Evolutionary conservation across 1,139 yeast genomes (phyloP).

Genomic region (Suhomyces ambrosiae): DNA sequence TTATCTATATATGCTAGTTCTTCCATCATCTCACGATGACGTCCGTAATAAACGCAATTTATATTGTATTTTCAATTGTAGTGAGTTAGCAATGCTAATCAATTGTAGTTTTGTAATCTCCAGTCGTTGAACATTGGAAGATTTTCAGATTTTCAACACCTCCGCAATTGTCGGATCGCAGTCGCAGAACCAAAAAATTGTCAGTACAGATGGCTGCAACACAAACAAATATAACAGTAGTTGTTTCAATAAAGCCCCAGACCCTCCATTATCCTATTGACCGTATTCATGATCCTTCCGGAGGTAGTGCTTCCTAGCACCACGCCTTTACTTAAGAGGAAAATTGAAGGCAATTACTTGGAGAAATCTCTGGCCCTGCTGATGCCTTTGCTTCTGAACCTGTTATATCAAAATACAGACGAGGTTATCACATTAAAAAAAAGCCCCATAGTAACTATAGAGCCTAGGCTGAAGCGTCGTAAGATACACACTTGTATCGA

Average conservation of each 20-base stretch:
- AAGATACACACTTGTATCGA: not conserved
- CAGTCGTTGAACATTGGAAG: too few relatives aligned
- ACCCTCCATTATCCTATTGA: too few relatives aligned
- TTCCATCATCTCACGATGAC: constrained; percentile 13
- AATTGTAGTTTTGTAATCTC: too few relatives aligned
- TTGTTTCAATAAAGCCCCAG: not conserved
- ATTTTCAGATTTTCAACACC: too few relatives aligned
- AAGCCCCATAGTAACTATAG: not conserved
- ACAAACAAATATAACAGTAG: constrained; percentile 3
- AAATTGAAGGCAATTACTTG: not conserved
- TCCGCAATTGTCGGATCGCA: not conserved
- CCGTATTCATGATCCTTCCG: not conserved
- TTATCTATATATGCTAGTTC: constrained; percentile 18
- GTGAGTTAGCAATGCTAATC: not conserved
- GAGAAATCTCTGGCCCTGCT: not conserved
- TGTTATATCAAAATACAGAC: too few relatives aligned
- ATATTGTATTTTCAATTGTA: constrained; percentile 4
- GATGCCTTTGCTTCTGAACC: not conserved
- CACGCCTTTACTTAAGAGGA: constrained; percentile 1
- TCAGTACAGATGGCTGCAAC: constrained; percentile 10
- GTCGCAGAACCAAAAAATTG: not conserved
- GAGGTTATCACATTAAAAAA: not conserved
- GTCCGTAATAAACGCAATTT: constrained; percentile 15
- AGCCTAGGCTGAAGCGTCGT: not conserved
- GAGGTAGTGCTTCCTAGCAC: not conserved